Percentiles rank a stretch among this genome's conserved stretches.
Conservation (phyloP, 2,329 filamentous ascomycete genomes). For the Cladosporium sp. region DNA sequence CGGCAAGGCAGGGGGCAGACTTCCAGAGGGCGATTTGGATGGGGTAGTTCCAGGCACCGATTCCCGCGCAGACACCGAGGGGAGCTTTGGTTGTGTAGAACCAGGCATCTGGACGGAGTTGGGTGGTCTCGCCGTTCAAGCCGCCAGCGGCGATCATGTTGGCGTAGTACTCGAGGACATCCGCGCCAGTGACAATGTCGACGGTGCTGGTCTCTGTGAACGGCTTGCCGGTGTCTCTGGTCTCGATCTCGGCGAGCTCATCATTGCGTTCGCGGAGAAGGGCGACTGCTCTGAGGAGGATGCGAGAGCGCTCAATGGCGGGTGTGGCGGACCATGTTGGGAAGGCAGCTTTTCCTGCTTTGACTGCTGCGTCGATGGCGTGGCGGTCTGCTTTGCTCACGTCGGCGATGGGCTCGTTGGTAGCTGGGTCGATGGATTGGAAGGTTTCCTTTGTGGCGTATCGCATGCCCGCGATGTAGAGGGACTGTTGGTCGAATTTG, state of each 20-base stretch:
- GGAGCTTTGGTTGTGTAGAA: constrained; percentile 79
- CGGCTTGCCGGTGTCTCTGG: constrained; percentile 80
- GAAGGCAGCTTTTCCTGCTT: constrained; percentile 68
- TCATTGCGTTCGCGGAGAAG: constrained; percentile 74
- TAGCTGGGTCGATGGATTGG: constrained; percentile 70
- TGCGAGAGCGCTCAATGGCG: constrained; percentile 67
- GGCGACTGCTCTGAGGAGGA: constrained; percentile 71
- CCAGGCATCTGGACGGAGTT: constrained; percentile 70
- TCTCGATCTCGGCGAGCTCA: constrained; percentile 73
- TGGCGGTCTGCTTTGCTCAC: constrained; percentile 54
- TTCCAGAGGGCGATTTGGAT: constrained; percentile 91
- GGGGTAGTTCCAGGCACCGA: constrained; percentile 90
- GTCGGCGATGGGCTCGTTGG: constrained; percentile 62
- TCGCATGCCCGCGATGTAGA: constrained; percentile 70
- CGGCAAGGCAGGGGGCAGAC: constrained; percentile 77
- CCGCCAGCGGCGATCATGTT: constrained; percentile 73
- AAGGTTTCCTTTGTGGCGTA: constrained; percentile 62
- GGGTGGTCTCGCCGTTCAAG: constrained; percentile 73
- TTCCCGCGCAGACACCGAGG: constrained; percentile 78
- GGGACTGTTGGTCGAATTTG: constrained; percentile 34
- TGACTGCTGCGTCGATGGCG: constrained; percentile 68
- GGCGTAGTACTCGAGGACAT: constrained; percentile 83
- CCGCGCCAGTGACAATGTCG: constrained; percentile 76
- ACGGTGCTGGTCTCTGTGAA: constrained; percentile 80
- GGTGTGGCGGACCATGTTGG: constrained; percentile 71